These are phyloP conservation scores for Holtermanniella nyarrowii DNA, from an alignment of 768 basidiomycete genomes.

Conservation along the genomic window DNA sequence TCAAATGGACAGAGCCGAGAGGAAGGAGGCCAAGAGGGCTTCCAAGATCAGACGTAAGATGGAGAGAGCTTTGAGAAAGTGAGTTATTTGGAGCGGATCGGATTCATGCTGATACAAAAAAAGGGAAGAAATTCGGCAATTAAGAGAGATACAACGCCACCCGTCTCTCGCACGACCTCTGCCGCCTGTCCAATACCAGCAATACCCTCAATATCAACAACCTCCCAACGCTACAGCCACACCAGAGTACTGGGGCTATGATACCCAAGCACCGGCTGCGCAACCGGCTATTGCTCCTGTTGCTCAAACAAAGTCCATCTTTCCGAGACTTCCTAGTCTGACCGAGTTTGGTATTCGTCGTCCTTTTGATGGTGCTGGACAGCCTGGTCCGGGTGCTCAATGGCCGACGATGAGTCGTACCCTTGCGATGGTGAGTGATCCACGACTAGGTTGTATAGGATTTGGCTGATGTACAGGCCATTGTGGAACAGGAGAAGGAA, in stretches of 20 bases:
- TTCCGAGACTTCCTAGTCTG: slow-evolving; percentile 21
- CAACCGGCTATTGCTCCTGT: background rate
- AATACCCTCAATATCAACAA: background rate
- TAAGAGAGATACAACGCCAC: slow-evolving; percentile 12
- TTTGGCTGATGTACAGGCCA: background rate
- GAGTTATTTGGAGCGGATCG: slow-evolving; percentile 3
- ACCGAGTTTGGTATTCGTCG: slow-evolving; percentile 31
- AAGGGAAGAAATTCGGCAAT: slow-evolving; percentile 11
- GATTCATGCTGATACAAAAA: background rate
- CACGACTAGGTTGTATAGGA: background rate
- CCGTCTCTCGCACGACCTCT: slow-evolving; percentile 7
- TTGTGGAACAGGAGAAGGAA: background rate
- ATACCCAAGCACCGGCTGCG: background rate
- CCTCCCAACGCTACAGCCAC: background rate
- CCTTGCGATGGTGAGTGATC: slow-evolving; percentile 28
- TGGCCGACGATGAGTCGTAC: slow-evolving; percentile 39
- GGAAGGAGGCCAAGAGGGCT: slow-evolving; percentile 8
- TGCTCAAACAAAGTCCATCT: slow-evolving; percentile 1
- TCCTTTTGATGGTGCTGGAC: slow-evolving; percentile 27
- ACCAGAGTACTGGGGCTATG: background rate
- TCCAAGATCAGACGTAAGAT: slow-evolving; percentile 7
- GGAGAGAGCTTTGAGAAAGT: slow-evolving; percentile 17
- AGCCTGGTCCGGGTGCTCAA: slow-evolving; percentile 7
- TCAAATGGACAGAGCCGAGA: background rate
- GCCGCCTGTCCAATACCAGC: background rate